Conservation (phyloP, 805 yeast genomes). For the Saturnispora saitoi region DNA sequence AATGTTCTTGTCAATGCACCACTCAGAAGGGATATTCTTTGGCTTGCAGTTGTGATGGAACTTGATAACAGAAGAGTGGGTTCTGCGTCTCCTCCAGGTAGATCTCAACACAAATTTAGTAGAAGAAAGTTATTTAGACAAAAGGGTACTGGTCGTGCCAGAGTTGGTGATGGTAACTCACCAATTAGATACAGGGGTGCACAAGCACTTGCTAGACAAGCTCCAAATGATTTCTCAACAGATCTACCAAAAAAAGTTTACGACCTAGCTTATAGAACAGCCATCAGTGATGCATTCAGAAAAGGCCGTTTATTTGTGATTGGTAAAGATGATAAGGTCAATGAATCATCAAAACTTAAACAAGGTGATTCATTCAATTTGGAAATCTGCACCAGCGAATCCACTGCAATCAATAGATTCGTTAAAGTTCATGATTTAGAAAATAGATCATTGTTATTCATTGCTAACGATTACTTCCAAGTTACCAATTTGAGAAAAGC, state of each 20-base stretch:
- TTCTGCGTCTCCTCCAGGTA: slow-evolving; percentile 75
- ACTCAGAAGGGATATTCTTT: slow-evolving; percentile 80
- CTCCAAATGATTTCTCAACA: slow-evolving; percentile 84
- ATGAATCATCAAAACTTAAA: slow-evolving; percentile 9
- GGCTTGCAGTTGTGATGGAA: slow-evolving; percentile 92
- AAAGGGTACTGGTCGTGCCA: slow-evolving; percentile 91
- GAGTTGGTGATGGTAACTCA: slow-evolving; percentile 93
- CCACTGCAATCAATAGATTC: slow-evolving; percentile 29
- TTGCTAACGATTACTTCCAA: slow-evolving; percentile 40
- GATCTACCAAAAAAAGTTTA: slow-evolving; percentile 67
- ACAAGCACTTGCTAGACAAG: slow-evolving; percentile 79
- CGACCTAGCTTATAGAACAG: slow-evolving; percentile 67
- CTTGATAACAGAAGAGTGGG: slow-evolving; percentile 87
- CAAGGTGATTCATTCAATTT: slow-evolving; percentile 24
- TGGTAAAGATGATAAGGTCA: slow-evolving; percentile 36
- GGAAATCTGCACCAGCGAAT: slow-evolving; percentile 24
- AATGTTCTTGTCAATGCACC: slow-evolving; percentile 62
- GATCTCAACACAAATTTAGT: slow-evolving; percentile 79
- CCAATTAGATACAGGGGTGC: slow-evolving; percentile 89
- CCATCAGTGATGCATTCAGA: slow-evolving; percentile 73
- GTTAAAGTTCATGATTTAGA: slow-evolving; percentile 40
- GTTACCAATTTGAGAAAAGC: slow-evolving; percentile 52
- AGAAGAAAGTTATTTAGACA: slow-evolving; percentile 78
- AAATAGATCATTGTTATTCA: slow-evolving; percentile 53
- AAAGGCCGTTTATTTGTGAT: slow-evolving; percentile 63